Percentiles rank a stretch among this genome's conserved stretches.
phyloP scores from a whole-genome alignment of 345 rosid species.

The Clarkia xantiana region DNA sequence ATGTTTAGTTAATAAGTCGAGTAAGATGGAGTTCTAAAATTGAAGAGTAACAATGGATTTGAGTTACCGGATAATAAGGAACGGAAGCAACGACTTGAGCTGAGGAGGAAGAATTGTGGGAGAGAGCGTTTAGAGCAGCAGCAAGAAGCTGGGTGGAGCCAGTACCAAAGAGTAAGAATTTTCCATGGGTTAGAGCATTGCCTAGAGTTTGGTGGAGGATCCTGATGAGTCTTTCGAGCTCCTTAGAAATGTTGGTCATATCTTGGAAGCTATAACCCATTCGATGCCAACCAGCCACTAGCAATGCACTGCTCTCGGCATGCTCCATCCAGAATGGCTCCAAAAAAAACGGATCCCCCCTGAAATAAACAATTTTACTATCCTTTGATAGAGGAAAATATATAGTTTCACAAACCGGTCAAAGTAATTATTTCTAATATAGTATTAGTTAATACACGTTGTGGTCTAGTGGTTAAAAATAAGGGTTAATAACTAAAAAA shows the following conservation, averaged over 20 bases:
- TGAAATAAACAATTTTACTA: no score
- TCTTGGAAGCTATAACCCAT: constrained; percentile 29
- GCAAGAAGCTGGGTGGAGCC: constrained; percentile 58
- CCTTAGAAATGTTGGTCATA: constrained; percentile 9
- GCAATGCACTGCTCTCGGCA: constrained; percentile 30
- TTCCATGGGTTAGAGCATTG: constrained; percentile 38
- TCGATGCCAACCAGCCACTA: constrained; percentile 47
- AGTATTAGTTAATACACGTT: no score
- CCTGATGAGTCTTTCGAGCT: constrained; percentile 34
- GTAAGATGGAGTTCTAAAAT: no score
- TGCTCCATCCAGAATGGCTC: constrained; percentile 42
- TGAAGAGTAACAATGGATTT: background rate
- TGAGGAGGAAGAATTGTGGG: constrained; percentile 31
- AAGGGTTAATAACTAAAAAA: no score
- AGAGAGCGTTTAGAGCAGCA: constrained; percentile 51
- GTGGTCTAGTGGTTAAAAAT: no score
- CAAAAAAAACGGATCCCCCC: constrained; percentile 46
- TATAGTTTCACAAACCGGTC: no score
- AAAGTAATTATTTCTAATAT: no score
- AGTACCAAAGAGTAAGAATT: constrained; percentile 37
- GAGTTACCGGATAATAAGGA: constrained; percentile 42
- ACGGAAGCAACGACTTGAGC: constrained; percentile 31
- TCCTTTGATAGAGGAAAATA: no score
- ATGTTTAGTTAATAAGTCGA: no score
- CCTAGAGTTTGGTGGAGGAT: constrained; percentile 35